Evolutionary conservation across 805 yeast species (phyloP), one percentile per base, ranked within the genome.

Genomic region (Metschnikowia henanensis): DNA sequence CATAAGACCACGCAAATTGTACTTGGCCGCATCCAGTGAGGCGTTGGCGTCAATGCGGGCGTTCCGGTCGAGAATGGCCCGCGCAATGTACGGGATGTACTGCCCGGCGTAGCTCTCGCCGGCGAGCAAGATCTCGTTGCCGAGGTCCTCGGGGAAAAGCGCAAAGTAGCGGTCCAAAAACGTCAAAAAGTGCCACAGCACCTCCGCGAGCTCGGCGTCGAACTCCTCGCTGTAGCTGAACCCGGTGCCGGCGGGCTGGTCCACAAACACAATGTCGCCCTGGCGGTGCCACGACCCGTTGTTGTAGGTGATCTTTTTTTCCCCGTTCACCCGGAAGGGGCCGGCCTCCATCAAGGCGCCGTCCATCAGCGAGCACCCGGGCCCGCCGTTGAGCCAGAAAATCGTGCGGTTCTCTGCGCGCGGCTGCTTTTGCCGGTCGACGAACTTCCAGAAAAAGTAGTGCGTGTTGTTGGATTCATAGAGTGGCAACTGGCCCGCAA

Each of bases 81-180:
- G 69, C 0, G 92, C 95, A 47, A 91, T 79, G 62, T 85, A 87
- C 0, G 99, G 98, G 41, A 94, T 86, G 60, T 89, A 94, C 61
- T 94, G 97, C 17, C 99, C 99, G 1, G 98, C 98, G 66, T 85
- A 94, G 52, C 96, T 87, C 68, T 94, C 99, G 23, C 99, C 99
- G 0, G 96, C 95, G 26, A 94, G 64, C 51, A 81, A 80, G 2
- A 94, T 68, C 22, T 87, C 85, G 47, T 84, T 81, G 5, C 56
- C 53, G 2, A 61, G 49, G 52, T 87, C 88, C 37, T 85, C 81
- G 0, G 97, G 96, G 62, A 92, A 92, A 3, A 81, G 59, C 43
- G 72, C 69, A 52, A 77, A 83, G 65, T 82, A 94, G 50, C 77
- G 75, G 20, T 76, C 73, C 56, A 94, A 59, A 58, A 94, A 94